These are phyloP conservation scores for Hypomyces rosellus DNA, from an alignment of 2,329 filamentous ascomycete species.

Conservation along the genomic window DNA sequence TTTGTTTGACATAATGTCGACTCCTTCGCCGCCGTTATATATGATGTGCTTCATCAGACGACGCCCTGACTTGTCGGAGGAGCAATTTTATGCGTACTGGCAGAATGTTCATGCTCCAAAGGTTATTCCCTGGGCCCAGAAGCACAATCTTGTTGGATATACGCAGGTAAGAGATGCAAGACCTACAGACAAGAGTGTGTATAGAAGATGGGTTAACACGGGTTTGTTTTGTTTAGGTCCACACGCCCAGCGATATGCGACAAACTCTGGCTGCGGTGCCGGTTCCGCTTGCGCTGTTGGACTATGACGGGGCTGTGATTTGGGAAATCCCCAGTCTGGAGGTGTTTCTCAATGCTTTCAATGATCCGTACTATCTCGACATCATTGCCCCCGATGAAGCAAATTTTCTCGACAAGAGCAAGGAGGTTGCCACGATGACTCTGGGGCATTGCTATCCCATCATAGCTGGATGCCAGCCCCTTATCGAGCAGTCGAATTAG, in stretches of 20 bases:
- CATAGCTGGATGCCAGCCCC: conserved; percentile 1
- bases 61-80: conserved; percentile 5
- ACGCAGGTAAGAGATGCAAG: not conserved
- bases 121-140: conserved; percentile 7
- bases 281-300: conserved; percentile 3
- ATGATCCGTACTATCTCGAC: conserved; percentile 4
- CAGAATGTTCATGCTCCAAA: conserved; percentile 7
- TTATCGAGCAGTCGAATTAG: not conserved
- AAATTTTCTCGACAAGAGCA: conserved; percentile 10
- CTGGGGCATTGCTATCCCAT: conserved; percentile 2
- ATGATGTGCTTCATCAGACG: conserved; percentile 5
- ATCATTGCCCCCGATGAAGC: conserved; percentile 7
- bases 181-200: no score
- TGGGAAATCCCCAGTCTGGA: conserved; percentile 9
- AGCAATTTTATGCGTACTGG: conserved; percentile 9
- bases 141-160: conserved; percentile 5
- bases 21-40: not conserved
- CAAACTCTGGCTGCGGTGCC: not conserved
- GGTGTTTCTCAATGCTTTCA: conserved; percentile 3
- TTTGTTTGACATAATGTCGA: not conserved
- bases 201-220: not conserved
- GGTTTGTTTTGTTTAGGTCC: not conserved
- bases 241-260: not conserved
- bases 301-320: conserved; percentile 8
- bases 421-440: conserved; percentile 4